Percentiles rank a stretch among this genome's conserved stretches.
Conservation (phyloP, 768 basidiomycete genomes). For the Aureoboletus auriporus region DNA sequence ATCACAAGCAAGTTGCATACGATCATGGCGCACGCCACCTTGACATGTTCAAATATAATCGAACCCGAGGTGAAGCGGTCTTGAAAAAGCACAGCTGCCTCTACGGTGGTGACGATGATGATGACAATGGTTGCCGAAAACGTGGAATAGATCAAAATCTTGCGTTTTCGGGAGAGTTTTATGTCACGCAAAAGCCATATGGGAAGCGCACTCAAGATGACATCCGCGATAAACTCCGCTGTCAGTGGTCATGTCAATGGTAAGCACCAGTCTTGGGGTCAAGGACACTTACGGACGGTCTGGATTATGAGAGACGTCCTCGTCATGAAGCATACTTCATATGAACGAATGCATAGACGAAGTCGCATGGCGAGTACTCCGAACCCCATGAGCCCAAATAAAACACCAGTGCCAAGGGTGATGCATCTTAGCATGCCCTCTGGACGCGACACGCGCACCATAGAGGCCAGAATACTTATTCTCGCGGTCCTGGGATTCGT, state of each 20-base stretch:
- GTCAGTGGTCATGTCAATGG: neutral
- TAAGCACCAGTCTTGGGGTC: neutral
- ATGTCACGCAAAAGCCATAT: conserved; percentile 12
- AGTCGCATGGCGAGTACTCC: conserved; percentile 9
- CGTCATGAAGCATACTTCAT: conserved; percentile 5
- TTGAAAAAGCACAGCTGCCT: conserved; percentile 7
- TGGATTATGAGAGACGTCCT: conserved; percentile 5
- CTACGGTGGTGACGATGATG: conserved; percentile 14
- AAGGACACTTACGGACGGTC: conserved; percentile 8
- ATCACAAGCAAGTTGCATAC: conserved; percentile 26
- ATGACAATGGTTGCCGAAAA: conserved; percentile 23
- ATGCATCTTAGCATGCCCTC: conserved; percentile 5
- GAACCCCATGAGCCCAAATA: conserved; percentile 14
- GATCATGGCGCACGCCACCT: conserved; percentile 15
- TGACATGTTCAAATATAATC: conserved; percentile 22
- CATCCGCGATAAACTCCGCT: conserved; percentile 22
- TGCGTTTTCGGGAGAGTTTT: conserved; percentile 13
- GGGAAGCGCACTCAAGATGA: conserved; percentile 19
- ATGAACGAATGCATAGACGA: conserved; percentile 3
- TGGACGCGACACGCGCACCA: conserved; percentile 21
- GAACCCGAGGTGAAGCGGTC: conserved; percentile 1
- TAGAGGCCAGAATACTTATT: conserved; percentile 21
- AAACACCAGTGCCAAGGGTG: conserved; percentile 5
- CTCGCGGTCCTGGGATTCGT: conserved; percentile 17
- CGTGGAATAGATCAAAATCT: conserved; percentile 14